Evolutionary conservation across 345 rosid species (phyloP), one percentile per base, ranked within the genome.

Genomic region (Noccaea bulbosa): DNA sequence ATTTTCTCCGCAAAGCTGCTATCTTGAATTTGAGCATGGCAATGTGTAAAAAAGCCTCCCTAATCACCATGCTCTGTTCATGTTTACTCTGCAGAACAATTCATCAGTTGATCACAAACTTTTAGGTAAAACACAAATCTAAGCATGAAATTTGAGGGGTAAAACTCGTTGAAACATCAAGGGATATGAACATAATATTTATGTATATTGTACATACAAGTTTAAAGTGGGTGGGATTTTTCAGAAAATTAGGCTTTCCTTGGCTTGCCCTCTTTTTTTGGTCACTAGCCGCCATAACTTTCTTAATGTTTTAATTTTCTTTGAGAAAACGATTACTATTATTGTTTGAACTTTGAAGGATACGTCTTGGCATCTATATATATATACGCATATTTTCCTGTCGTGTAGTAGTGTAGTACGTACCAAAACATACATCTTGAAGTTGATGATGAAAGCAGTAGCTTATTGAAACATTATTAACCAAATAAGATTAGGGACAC

Each of bases 21-120:
- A 88, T 57, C 80, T 80, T 74, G 66, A 83, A 83, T 77, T 81
- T 85, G 69, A 89, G 88, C 79, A 81, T 77, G 83, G 48, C 67
- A 64, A 84, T 82, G 78, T 80, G 77, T 17, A 80, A 76, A 62
- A 87, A 71, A 74, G 83, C 71, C 44, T 82, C 90, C 74, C 60
- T 68, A 56, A 79, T 33, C 37, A 69, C 41, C 58, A 82, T 81
- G 17, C 71, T 81, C 76, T 60, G 74, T 70, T 80, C 96, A 87
- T 76, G 53, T 47, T 66, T 41, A 59, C 60, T 65, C 75, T 55
- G 54, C 15, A 73, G 22, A 56, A 56, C 5, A 65, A 6, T 14
- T 49, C 32, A 47, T 43, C 30, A 27, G 30, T 27, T 40, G 32
- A 38, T 41, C 6, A 16, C 12, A 51, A 41, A 41, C 20, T 53